These are phyloP conservation scores for Nicotiana sylvestris DNA, from an alignment of 257 asterid genomes.

Conservation along the genomic window DNA sequence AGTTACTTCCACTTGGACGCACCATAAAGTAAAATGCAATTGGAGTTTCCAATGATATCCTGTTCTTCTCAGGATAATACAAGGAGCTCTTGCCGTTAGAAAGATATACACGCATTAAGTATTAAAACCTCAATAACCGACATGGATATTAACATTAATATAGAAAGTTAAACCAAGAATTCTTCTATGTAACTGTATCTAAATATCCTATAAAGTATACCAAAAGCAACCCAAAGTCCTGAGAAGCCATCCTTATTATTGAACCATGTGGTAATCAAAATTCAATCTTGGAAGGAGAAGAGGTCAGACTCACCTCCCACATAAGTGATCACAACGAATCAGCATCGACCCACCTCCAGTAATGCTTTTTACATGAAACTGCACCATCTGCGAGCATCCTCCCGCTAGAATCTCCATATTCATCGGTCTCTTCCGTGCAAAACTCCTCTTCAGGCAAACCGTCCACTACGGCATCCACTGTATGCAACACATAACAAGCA, in stretches of 20 bases:
- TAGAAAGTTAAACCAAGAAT: not conserved
- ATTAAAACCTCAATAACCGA: not conserved
- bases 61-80: not conserved
- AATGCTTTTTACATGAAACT: conserved; percentile 80
- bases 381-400: conserved; percentile 50
- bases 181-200: not conserved
- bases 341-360: conserved; percentile 85
- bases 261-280: conserved; percentile 13
- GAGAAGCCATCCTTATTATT: not conserved
- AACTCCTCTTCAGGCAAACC: conserved; percentile 82
- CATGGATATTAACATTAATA: not conserved
- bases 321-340: conserved; percentile 34
- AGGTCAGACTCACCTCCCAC: conserved; percentile 39
- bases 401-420: conserved; percentile 45
- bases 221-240: not conserved
- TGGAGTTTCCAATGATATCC: not conserved
- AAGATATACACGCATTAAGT: not conserved
- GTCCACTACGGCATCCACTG: conserved; percentile 69
- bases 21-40: not conserved
- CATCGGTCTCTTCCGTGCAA: conserved; percentile 74
- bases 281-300: conserved; percentile 21
- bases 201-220: conserved; percentile 3
- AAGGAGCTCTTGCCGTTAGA: not conserved
- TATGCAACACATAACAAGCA: conserved; percentile 78
- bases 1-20: not conserved